phyloP scores from a whole-genome alignment of 176 grass and related monocot genomes.

The Oryza brachyantha region DNA sequence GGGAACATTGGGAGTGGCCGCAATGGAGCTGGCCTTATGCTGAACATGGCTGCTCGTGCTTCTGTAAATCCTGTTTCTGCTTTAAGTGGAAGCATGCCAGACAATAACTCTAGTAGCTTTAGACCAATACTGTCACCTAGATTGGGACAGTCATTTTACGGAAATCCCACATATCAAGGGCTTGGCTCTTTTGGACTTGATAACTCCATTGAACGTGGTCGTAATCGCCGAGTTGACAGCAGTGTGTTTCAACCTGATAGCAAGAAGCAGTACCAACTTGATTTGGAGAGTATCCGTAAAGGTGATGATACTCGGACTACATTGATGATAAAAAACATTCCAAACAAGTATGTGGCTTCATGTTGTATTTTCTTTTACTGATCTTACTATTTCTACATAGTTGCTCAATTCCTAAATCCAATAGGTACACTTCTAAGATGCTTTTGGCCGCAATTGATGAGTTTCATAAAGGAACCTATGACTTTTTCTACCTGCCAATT shows the following conservation, averaged over 20 bases:
- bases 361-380: slow-evolving; percentile 23
- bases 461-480: slow-evolving; percentile 78
- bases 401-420: slow-evolving; percentile 27
- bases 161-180: slow-evolving; percentile 58
- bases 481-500: slow-evolving; percentile 97
- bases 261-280: slow-evolving; percentile 91
- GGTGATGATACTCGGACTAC: slow-evolving; percentile 85
- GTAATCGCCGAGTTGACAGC: slow-evolving; percentile 49
- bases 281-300: slow-evolving; percentile 81
- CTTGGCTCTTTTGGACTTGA: slow-evolving; percentile 52
- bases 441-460: slow-evolving; percentile 91
- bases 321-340: slow-evolving; percentile 98
- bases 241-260: slow-evolving; percentile 59
- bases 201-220: slow-evolving; percentile 43
- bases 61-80: slow-evolving; percentile 49
- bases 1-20: slow-evolving; percentile 48
- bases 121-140: slow-evolving; percentile 58
- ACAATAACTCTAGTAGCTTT: slow-evolving; percentile 63
- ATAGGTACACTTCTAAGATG: slow-evolving; percentile 98
- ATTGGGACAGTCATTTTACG: slow-evolving; percentile 52
- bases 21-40: slow-evolving; percentile 51
- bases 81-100: slow-evolving; percentile 46
- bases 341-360: slow-evolving; percentile 68
- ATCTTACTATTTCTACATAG: slow-evolving; percentile 6
- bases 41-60: slow-evolving; percentile 48